phyloP scores from a whole-genome alignment of 805 yeast species.

The Suhomyces vadensis region DNA sequence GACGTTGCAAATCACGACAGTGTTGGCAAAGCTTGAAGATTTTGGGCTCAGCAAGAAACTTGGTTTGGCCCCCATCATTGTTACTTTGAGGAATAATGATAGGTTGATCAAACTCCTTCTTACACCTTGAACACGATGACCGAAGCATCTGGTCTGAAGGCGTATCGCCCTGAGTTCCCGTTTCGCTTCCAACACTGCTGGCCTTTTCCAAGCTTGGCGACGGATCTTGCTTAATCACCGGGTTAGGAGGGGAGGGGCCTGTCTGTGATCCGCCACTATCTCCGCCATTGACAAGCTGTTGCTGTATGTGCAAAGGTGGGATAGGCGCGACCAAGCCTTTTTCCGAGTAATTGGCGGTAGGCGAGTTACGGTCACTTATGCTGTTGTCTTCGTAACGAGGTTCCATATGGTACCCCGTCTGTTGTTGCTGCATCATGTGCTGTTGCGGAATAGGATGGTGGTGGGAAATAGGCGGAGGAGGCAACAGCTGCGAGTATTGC shows the following conservation, averaged over 20 bases:
- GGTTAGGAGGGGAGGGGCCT: constrained; percentile 2
- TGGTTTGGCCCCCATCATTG: constrained; percentile 19
- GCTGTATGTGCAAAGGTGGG: constrained; percentile 47
- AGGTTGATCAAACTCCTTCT: constrained; percentile 55
- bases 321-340: constrained; percentile 32
- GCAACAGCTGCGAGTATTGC: constrained; percentile 9
- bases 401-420: constrained; percentile 14
- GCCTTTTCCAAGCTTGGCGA: constrained; percentile 9
- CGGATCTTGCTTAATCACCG: constrained; percentile 10
- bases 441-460: constrained; percentile 4
- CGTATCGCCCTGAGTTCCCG: neutral
- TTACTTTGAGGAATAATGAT: constrained; percentile 32
- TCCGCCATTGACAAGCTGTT: constrained; percentile 30
- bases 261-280: constrained; percentile 5
- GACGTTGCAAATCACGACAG: constrained; percentile 64
- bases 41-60: constrained; percentile 41
- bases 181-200: neutral
- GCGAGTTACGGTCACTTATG: constrained; percentile 2
- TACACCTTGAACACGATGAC: constrained; percentile 55
- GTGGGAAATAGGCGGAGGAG: constrained; percentile 10
- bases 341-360: constrained; percentile 11
- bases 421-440: constrained; percentile 7
- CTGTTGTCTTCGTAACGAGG: constrained; percentile 13
- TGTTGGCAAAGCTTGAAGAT: constrained; percentile 59
- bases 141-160: constrained; percentile 15